A percentile compares a stretch with the other conserved stretches of the same genome.
Evolutionary conservation across 805 yeast genomes (phyloP).

Genomic region (Spathaspora passalidarum): DNA sequence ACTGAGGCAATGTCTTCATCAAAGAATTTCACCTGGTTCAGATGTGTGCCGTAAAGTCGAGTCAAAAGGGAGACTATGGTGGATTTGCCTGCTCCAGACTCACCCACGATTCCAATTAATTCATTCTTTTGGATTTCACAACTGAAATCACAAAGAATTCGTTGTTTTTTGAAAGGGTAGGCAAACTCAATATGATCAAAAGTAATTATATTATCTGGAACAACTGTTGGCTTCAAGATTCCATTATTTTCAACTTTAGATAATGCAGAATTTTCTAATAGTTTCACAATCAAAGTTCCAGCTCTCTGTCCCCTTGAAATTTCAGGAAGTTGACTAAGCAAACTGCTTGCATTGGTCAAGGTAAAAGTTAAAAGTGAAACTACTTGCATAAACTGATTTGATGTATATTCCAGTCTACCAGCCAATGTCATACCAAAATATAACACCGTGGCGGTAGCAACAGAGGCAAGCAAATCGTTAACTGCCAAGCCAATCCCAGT

Average conservation of each 20-base stretch:
- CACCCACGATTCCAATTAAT: conserved; percentile 71
- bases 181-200: conserved; percentile 49
- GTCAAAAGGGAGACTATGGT: conserved; percentile 61
- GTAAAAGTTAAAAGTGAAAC: conserved; percentile 74
- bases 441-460: conserved; percentile 69
- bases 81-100: conserved; percentile 91
- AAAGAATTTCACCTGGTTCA: conserved; percentile 18
- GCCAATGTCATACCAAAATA: conserved; percentile 80
- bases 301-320: conserved; percentile 78
- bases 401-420: conserved; percentile 51
- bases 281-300: conserved; percentile 46
- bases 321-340: conserved; percentile 71
- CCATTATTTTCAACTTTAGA: conserved; percentile 37
- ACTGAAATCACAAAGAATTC: conserved; percentile 40
- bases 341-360: conserved; percentile 55
- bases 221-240: conserved; percentile 18
- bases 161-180: conserved; percentile 35
- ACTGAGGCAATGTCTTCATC: conserved; percentile 43
- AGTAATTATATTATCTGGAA: conserved; percentile 21
- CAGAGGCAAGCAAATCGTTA: conserved; percentile 49
- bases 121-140: conserved; percentile 45
- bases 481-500: conserved; percentile 69
- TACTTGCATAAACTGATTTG: conserved; percentile 62
- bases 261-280: conserved; percentile 30
- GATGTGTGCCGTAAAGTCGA: conserved; percentile 45